These are phyloP conservation scores for Litsea cubeba DNA, from an alignment of 164 flowering plant genomes.

Conservation along the genomic window DNA sequence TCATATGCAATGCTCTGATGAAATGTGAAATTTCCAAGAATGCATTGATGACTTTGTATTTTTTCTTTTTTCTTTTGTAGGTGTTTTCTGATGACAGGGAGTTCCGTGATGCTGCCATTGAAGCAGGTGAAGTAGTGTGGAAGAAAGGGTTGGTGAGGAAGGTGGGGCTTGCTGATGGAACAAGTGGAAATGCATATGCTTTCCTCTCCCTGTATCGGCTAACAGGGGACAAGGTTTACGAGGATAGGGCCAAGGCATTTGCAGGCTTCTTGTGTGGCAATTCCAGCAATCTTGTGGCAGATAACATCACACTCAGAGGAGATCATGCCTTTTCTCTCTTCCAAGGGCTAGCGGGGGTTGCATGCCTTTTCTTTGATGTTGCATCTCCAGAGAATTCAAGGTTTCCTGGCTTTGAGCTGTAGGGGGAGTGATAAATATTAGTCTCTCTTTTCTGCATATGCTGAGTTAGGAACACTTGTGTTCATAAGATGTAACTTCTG, in stretches of 20 bases:
- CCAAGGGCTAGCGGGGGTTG: conserved; percentile 70
- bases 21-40: too few relatives aligned
- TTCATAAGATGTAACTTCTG: too few relatives aligned
- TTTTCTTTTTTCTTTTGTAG: conserved; percentile 21
- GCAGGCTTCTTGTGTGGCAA: conserved; percentile 56
- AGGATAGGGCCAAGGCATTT: conserved; percentile 63
- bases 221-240: conserved; percentile 56
- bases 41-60: neutral
- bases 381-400: conserved; percentile 41
- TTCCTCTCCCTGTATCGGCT: conserved; percentile 67
- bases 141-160: conserved; percentile 68
- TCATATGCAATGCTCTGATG: too few relatives aligned
- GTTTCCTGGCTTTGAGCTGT: conserved; percentile 78
- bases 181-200: conserved; percentile 70
- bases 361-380: conserved; percentile 78
- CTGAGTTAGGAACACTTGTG: neutral
- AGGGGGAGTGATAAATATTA: neutral
- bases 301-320: conserved; percentile 11
- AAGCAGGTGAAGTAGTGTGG: conserved; percentile 93
- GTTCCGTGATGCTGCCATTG: conserved; percentile 71
- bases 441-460: neutral
- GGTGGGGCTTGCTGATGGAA: conserved; percentile 70
- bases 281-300: conserved; percentile 23
- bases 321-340: conserved; percentile 60
- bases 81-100: conserved; percentile 56